Conservation (phyloP, 192 early-diverging fungal species). For the Coemansia sp. region DNA sequence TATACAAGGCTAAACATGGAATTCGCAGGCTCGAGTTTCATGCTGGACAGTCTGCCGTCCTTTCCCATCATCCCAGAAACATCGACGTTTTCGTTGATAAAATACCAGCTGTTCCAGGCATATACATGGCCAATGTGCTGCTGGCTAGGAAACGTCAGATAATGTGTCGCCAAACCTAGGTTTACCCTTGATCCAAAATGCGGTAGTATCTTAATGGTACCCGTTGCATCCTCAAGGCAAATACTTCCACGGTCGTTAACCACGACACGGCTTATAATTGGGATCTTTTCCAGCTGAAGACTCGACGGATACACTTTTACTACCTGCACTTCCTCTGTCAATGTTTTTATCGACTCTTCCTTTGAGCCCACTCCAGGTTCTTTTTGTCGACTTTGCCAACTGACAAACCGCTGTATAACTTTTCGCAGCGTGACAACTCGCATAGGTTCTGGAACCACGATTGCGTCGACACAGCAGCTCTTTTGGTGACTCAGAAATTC, state of each 20-base stretch:
- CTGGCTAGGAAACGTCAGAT: conserved; percentile 28
- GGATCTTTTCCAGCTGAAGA: conserved; percentile 19
- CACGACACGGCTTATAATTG: conserved; percentile 30
- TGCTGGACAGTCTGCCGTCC: not conserved
- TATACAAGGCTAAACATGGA: conserved; percentile 19
- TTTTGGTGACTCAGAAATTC: conserved; percentile 21
- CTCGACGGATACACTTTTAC: conserved; percentile 14
- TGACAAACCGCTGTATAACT: conserved; percentile 18
- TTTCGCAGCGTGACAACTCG: conserved; percentile 27
- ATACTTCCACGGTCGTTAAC: conserved; percentile 30
- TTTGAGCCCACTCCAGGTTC: not conserved
- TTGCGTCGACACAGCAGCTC: conserved; percentile 9
- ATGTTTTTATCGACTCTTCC: not conserved
- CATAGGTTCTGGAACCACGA: not conserved
- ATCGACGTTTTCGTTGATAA: conserved; percentile 18
- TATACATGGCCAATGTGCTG: conserved; percentile 31
- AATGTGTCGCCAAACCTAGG: not conserved
- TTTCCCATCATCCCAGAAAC: not conserved
- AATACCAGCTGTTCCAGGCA: conserved; percentile 33
- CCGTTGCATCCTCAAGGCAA: conserved; percentile 39
- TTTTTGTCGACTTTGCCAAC: not conserved
- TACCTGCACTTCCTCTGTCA: conserved; percentile 6
- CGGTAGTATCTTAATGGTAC: not conserved
- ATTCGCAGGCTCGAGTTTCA: not conserved
- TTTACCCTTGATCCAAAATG: not conserved